Percentiles rank a stretch among this genome's conserved stretches.
phyloP scores from a whole-genome alignment of 2,329 filamentous ascomycete genomes.

The Diaporthe australafricana region DNA sequence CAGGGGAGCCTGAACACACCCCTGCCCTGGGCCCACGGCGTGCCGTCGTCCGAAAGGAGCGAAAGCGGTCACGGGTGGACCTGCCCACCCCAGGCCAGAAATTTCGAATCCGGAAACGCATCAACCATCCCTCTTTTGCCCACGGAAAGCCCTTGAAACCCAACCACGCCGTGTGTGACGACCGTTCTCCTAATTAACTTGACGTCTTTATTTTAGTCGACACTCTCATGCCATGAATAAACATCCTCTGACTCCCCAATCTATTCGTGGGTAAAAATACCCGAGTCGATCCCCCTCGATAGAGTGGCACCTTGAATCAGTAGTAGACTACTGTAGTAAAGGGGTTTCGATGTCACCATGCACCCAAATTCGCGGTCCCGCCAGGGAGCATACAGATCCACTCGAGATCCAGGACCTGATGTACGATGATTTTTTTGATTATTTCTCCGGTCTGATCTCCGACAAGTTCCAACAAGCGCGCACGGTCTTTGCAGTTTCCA shows the following conservation, averaged over 20 bases:
- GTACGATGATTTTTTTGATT: neutral
- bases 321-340: neutral
- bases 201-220: neutral
- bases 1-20: neutral
- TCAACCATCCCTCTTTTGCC: neutral
- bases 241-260: too few species aligned
- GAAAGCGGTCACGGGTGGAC: conserved; percentile 4
- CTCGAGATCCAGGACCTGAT: neutral
- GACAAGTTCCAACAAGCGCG: neutral
- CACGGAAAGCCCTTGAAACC: conserved; percentile 1
- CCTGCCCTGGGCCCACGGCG: neutral
- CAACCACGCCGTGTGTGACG: too few species aligned
- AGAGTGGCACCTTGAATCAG: neutral
- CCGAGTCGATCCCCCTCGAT: neutral
- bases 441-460: conserved; percentile 18
- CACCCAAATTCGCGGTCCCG: conserved; percentile 24
- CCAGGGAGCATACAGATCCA: conserved; percentile 1
- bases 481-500: neutral
- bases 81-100: conserved; percentile 7
- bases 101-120: conserved; percentile 10
- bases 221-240: neutral
- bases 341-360: neutral
- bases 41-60: conserved; percentile 19
- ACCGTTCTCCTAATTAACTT: neutral
- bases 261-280: neutral